Evolutionary conservation across 306 rosid genomes (phyloP), one percentile per base, ranked within the genome.

Genomic region (Medicago arabica): DNA sequence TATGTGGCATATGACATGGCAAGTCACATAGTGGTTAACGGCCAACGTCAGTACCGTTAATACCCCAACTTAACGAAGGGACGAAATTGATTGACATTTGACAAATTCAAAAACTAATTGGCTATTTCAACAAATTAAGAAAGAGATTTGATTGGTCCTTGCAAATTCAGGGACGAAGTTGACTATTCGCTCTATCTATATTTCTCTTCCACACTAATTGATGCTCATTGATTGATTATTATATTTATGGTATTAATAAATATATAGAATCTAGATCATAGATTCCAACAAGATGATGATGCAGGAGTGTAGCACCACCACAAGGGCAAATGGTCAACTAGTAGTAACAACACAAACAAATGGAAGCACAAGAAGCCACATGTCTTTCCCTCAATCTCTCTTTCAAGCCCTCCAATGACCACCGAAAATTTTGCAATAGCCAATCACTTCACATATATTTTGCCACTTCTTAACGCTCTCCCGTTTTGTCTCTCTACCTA

Each of bases 391-490:
- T 61, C 12, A 14, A 31, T 61, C 67, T 61, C 43, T 36, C 67
- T 61, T 61, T 61, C 44, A 61, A 55, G 10, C 7, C 5, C 31
- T 55, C 62, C 61, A 55, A 61, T 31, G 19, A 10, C 10, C 2
- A 61, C 43, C 67, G 67, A 31, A 61, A 61, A 15, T 14, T 2
- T n/a, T 61, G 67, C 67, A 61, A 31, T 61, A 40, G 13, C 67
- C 67, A 31, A 61, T 58, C 38, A 61, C 61, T 25, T 54, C 21
- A 54, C 65, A 59, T 59, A 25, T 59, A 59, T 39, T 39, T 59
- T 28, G 17, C 65, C 65, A 59, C 65, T 59, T 59, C 65, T 59
- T 28, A 59, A 12, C 36, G 39, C 36, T 59, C 65, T 23, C 65
- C 65, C 36, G 0, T 59, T 59, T 59, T 59, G 25, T 59, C 65